phyloP scores from a whole-genome alignment of 257 asterid genomes.

The Salvia hispanica region DNA sequence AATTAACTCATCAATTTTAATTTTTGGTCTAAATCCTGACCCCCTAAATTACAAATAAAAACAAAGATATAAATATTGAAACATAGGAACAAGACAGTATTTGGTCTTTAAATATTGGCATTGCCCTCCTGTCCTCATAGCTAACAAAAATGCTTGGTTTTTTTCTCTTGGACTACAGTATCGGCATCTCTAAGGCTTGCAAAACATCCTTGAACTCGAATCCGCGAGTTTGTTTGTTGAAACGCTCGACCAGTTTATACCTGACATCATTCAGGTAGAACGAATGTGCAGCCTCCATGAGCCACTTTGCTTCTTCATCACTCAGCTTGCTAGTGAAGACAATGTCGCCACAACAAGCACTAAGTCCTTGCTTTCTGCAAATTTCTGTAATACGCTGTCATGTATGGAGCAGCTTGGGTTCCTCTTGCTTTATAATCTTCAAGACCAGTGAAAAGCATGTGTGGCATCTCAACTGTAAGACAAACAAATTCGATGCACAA shows the following conservation, averaged over 20 bases:
- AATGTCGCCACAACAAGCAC: constrained; percentile 85
- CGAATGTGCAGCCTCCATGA: constrained; percentile 80
- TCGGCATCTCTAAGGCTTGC: constrained; percentile 81
- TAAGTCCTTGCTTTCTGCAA: constrained; percentile 81
- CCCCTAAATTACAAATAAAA: background rate
- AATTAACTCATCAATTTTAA: background rate
- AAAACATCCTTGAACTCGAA: constrained; percentile 92
- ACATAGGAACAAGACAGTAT: background rate
- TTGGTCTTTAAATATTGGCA: background rate
- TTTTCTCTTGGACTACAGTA: constrained; percentile 40
- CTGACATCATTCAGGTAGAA: constrained; percentile 84
- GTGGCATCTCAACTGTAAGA: constrained; percentile 85
- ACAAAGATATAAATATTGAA: background rate
- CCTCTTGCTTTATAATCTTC: constrained; percentile 97
- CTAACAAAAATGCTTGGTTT: background rate
- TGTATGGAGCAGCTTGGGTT: constrained; percentile 92
- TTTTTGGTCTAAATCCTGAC: background rate
- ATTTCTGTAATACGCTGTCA: constrained; percentile 73
- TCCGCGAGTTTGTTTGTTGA: constrained; percentile 76
- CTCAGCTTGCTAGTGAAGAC: constrained; percentile 90
- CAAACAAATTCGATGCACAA: constrained; percentile 12
- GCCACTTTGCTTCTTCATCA: constrained; percentile 85
- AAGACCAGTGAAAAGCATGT: constrained; percentile 91
- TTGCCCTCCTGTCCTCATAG: background rate
- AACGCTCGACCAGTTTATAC: constrained; percentile 83